Percentiles rank a stretch among this genome's conserved stretches.
Conservation (phyloP, 139 green algal genomes). For the Protoeuglena noctilucae region DNA sequence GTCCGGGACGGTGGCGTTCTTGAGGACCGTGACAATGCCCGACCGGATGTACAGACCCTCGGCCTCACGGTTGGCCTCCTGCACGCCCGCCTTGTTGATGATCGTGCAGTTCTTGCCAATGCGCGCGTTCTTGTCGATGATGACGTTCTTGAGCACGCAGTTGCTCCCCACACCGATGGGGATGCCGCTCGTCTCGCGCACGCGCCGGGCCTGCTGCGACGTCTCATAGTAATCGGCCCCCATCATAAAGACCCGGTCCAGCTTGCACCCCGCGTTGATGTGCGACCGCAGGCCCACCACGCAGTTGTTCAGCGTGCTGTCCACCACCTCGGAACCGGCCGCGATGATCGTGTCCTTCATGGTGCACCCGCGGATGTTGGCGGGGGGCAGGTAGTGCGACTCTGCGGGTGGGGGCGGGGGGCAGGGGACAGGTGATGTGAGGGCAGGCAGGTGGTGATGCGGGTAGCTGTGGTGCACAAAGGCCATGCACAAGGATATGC, state of each 20-base stretch:
- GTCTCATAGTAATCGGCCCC: slow-evolving; percentile 95
- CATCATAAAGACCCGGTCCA: slow-evolving; percentile 74
- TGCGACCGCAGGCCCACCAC: slow-evolving; percentile 83
- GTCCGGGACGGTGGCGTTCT: slow-evolving; percentile 64
- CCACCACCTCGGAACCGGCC: slow-evolving; percentile 57
- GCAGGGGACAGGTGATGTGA: no score
- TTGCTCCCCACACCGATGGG: slow-evolving; percentile 81
- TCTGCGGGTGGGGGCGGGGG: no score
- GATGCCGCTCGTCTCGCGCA: slow-evolving; percentile 49
- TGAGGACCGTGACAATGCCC: slow-evolving; percentile 85
- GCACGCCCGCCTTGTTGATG: slow-evolving; percentile 81
- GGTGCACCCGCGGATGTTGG: slow-evolving; percentile 69
- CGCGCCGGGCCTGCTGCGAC: slow-evolving; percentile 45
- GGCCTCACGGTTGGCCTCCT: slow-evolving; percentile 66
- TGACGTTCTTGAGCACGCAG: slow-evolving; percentile 69
- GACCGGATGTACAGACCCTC: slow-evolving; percentile 86
- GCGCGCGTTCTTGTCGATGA: slow-evolving; percentile 98
- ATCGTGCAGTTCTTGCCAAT: slow-evolving; percentile 77
- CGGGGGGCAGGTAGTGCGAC: slow-evolving; percentile 87
- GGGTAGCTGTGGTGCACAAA: no score
- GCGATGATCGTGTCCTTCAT: slow-evolving; percentile 58
- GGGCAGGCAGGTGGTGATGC: no score
- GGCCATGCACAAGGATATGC: no score
- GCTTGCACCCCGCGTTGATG: slow-evolving; percentile 37
- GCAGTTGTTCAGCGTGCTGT: slow-evolving; percentile 70